These are phyloP conservation scores for Leucosporidium scottii DNA, from an alignment of 768 basidiomycete species.

Conservation along the genomic window DNA sequence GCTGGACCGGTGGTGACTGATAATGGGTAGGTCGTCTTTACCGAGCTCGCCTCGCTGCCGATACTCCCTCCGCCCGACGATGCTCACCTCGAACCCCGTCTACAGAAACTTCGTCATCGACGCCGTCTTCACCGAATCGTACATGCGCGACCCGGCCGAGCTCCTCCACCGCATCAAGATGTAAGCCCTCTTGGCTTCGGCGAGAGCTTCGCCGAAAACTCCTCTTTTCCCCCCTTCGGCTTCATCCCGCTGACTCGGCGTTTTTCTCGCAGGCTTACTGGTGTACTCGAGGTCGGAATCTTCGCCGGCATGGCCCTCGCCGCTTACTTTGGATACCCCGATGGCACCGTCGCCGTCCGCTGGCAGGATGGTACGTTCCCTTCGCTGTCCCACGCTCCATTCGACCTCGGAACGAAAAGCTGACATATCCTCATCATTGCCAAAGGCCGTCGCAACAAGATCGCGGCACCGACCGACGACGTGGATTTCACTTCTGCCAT, in stretches of 20 bases:
- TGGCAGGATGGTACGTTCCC: conserved; percentile 21
- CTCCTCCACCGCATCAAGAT: conserved; percentile 69
- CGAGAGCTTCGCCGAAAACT: background rate
- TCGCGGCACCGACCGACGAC: too few species aligned
- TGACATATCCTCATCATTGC: too few species aligned
- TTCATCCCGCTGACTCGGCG: background rate
- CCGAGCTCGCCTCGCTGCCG: background rate
- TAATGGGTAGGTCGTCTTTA: conserved; percentile 53
- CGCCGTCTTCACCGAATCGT: conserved; percentile 70
- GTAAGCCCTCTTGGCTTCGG: background rate
- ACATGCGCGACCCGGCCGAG: conserved; percentile 53
- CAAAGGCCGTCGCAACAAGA: too few species aligned
- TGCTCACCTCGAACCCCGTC: background rate
- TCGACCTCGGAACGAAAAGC: too few species aligned
- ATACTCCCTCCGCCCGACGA: background rate
- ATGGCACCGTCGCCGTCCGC: conserved; percentile 2
- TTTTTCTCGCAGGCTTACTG: conserved; percentile 61
- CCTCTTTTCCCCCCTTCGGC: background rate
- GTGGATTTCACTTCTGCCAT: too few species aligned
- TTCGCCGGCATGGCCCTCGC: conserved; percentile 88
- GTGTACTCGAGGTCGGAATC: conserved; percentile 97
- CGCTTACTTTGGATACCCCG: conserved; percentile 66
- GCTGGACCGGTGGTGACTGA: conserved; percentile 95
- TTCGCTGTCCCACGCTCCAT: background rate
- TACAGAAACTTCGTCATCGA: conserved; percentile 82